phyloP scores from a whole-genome alignment of 1,284 basidiomycete genomes.

The Bondarzewia mesenterica region DNA sequence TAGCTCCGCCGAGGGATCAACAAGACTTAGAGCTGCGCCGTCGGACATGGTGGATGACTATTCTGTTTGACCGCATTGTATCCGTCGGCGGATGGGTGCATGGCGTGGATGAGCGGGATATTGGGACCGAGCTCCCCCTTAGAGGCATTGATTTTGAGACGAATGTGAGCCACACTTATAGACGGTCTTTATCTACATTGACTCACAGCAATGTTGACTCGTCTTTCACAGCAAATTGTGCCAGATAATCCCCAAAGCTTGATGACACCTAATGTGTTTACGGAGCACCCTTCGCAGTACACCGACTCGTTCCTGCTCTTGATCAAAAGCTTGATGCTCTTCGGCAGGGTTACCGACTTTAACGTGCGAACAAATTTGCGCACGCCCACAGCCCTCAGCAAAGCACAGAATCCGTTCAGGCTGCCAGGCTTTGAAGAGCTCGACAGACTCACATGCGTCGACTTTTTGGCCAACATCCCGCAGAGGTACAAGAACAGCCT shows the following conservation, averaged over 20 bases:
- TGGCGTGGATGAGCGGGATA: constrained; percentile 69
- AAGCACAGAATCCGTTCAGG: constrained; percentile 59
- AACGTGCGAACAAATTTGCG: constrained; percentile 66
- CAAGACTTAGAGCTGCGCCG: constrained; percentile 69
- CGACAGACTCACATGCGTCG: constrained; percentile 54
- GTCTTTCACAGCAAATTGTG: constrained; percentile 35
- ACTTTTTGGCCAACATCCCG: constrained; percentile 65
- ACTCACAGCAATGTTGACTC: constrained; percentile 9
- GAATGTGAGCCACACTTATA: constrained; percentile 36
- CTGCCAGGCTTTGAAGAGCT: constrained; percentile 57
- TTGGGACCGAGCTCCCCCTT: constrained; percentile 74
- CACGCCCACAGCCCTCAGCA: constrained; percentile 47
- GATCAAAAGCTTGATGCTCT: constrained; percentile 74
- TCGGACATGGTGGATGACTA: constrained; percentile 83
- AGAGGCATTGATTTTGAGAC: constrained; percentile 65
- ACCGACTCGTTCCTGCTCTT: constrained; percentile 74
- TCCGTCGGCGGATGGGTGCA: constrained; percentile 87
- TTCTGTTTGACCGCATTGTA: constrained; percentile 75
- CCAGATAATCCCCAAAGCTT: constrained; percentile 69
- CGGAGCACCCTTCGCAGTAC: constrained; percentile 60
- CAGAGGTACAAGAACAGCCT: constrained; percentile 53
- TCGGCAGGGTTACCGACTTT: constrained; percentile 75
- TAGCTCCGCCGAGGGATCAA: constrained; percentile 68
- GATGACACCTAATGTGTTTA: constrained; percentile 52
- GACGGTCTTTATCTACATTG: not conserved